Base-by-base conservation (phyloP, 306 rosid genomes). In the Coriaria nepalensis region DNA sequence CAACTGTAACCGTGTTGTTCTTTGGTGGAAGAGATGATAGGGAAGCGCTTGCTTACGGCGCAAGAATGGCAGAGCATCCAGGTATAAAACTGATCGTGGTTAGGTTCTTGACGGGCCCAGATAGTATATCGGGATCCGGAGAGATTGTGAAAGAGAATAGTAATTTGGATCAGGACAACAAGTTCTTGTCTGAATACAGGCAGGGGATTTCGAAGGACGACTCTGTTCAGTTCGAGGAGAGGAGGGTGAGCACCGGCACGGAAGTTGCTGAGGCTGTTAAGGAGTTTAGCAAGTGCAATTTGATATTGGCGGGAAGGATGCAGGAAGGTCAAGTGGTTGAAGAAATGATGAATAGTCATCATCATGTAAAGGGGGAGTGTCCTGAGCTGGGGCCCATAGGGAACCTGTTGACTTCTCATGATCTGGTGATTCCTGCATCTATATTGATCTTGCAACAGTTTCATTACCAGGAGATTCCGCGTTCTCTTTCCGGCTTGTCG, bases 11-110 rank as follows among this genome's bases (percentile, higher is more conserved):
- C 0, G 72, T 73, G 35, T 40, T 75, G 0, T 82, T 78, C 68
- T 78, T 78, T 32, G 86, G 86, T 0, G 93, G 93, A 2, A 20
- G 45, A 6, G 86, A 82, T 37, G 93, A 82, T 43, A 60, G 60
- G 0, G 93, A 82, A 61, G 93, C 93, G 8, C 60, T 82, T 11
- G 80, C 86, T 43, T 73, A 62, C n/a, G 86, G 83, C 10, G 13
- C 55, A 6, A 59, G 86, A 60, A 82, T 82, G 78, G 78, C 73
- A 0, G 83, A 82, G 35, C 87, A 82, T 46, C 93, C 93, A 2
- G 93, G 93, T 12, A 65, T 65, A 38, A 59, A 14, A 20, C 37
- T 82, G n/a, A 73, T 68, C 6, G 47, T 75, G 6, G 43, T 82
- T 6, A 63, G 50, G 10, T 54, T 75, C 57, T 8, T 53, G 14